These are phyloP conservation scores for Neltuma alba DNA, from an alignment of 306 rosid genomes.

Conservation along the genomic window DNA sequence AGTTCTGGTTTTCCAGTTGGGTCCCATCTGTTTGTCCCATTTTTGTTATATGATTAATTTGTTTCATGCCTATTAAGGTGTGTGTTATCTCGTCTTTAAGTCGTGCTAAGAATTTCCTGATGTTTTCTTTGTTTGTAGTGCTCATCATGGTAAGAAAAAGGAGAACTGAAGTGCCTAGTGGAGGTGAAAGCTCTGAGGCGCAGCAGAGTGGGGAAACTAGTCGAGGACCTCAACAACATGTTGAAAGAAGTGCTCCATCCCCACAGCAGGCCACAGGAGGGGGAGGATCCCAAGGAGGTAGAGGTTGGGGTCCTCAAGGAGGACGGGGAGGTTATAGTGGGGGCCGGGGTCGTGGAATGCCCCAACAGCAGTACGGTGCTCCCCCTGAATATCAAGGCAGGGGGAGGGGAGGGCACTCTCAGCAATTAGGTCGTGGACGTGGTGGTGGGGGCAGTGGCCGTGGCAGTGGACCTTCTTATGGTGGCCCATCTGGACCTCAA, in stretches of 20 bases:
- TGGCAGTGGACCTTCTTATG: slow-evolving; percentile 61
- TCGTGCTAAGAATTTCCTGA: slow-evolving; percentile 3
- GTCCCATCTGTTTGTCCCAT: not conserved
- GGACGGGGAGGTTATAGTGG: slow-evolving; percentile 59
- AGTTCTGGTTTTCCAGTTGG: not conserved
- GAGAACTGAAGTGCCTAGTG: slow-evolving; percentile 63
- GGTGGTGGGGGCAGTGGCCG: slow-evolving; percentile 55
- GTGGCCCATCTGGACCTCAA: slow-evolving; percentile 71
- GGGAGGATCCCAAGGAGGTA: slow-evolving; percentile 58
- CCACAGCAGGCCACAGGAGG: slow-evolving; percentile 59
- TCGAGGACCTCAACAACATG: slow-evolving; percentile 54
- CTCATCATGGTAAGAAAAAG: slow-evolving; percentile 73
- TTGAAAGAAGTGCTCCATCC: slow-evolving; percentile 57
- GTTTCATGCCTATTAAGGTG: not conserved
- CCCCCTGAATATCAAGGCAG: slow-evolving; percentile 76
- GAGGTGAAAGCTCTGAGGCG: slow-evolving; percentile 70
- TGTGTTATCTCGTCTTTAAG: not conserved
- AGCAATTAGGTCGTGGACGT: slow-evolving; percentile 70
- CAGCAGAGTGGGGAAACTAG: slow-evolving; percentile 45
- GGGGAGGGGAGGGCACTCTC: slow-evolving; percentile 82
- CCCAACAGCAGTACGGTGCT: slow-evolving; percentile 78
- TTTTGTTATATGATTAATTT: not conserved
- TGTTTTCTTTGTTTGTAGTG: slow-evolving; percentile 40
- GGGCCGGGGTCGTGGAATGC: slow-evolving; percentile 54
- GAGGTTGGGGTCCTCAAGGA: slow-evolving; percentile 59